Percentiles rank a stretch among this genome's conserved stretches.
Evolutionary conservation across 257 asterid species (phyloP).

Genomic region (Solanum arcanum): DNA sequence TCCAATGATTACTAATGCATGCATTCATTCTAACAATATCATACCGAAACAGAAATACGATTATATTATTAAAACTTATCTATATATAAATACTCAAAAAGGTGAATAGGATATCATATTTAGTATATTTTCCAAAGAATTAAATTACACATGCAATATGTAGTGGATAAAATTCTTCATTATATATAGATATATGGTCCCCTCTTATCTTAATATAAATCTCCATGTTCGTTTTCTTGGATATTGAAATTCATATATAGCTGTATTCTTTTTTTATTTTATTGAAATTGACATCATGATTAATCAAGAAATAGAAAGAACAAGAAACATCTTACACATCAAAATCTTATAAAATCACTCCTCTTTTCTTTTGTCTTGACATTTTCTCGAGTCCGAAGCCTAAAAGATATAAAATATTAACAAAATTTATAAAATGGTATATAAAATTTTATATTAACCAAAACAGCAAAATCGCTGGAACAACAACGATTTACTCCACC

Average conservation of each 20-base stretch:
- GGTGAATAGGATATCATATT: background rate
- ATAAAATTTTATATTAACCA: too few relatives aligned
- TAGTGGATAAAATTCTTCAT: background rate
- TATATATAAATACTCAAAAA: background rate
- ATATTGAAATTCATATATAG: background rate
- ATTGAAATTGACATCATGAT: background rate
- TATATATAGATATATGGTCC: conserved; percentile 6
- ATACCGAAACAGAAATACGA: background rate
- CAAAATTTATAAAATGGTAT: too few relatives aligned
- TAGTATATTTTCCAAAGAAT: background rate
- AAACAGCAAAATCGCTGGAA: too few relatives aligned
- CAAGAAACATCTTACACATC: background rate
- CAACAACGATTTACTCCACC: too few relatives aligned
- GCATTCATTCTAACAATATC: background rate
- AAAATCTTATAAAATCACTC: background rate
- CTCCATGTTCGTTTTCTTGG: background rate
- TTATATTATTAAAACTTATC: too few relatives aligned
- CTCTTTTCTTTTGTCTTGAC: background rate
- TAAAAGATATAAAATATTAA: too few relatives aligned
- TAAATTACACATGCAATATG: background rate
- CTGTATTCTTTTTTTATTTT: background rate
- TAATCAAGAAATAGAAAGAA: background rate
- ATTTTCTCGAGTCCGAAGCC: background rate
- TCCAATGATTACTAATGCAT: too few relatives aligned
- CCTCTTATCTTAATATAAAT: background rate